Evolutionary conservation across 768 basidiomycete genomes (phyloP).

Genomic region (Kwoniella pini): DNA sequence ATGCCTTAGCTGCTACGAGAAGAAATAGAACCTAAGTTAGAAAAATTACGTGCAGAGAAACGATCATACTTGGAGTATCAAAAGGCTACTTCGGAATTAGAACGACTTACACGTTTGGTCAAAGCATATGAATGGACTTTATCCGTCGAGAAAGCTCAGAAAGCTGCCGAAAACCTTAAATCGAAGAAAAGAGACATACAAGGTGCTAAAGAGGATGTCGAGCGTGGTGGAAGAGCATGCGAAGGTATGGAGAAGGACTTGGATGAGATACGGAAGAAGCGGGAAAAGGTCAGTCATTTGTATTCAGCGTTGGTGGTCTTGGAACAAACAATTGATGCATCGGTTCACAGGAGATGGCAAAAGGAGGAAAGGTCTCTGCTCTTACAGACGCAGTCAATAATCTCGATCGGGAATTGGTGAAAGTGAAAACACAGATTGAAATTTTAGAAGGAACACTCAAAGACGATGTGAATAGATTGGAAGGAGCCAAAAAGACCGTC

Average conservation of each 20-base stretch:
- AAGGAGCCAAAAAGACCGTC: constrained; percentile 62
- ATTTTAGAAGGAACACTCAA: constrained; percentile 72
- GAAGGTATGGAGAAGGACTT: constrained; percentile 65
- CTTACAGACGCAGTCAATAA: constrained; percentile 77
- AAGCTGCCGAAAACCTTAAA: constrained; percentile 40
- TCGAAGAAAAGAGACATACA: constrained; percentile 41
- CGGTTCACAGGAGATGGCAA: constrained; percentile 69
- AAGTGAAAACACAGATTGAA: constrained; percentile 80
- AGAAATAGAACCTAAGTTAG: constrained; percentile 91
- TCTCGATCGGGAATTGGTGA: constrained; percentile 76
- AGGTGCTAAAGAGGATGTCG: constrained; percentile 43
- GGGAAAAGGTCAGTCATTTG: constrained; percentile 60
- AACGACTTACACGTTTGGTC: constrained; percentile 75
- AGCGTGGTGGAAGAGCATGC: constrained; percentile 60
- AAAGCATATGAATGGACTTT: constrained; percentile 84
- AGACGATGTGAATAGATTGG: constrained; percentile 71
- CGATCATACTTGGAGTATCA: constrained; percentile 85
- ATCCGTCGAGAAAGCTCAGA: constrained; percentile 52
- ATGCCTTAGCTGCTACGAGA: constrained; percentile 64
- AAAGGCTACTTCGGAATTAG: constrained; percentile 82
- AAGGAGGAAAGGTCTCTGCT: constrained; percentile 87
- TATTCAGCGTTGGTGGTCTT: neutral
- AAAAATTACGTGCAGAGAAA: constrained; percentile 86
- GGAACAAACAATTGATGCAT: neutral
- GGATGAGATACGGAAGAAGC: constrained; percentile 67